Evolutionary conservation across 2,329 filamentous ascomycete species (phyloP).

Genomic region (Cryphonectria nitschkei): DNA sequence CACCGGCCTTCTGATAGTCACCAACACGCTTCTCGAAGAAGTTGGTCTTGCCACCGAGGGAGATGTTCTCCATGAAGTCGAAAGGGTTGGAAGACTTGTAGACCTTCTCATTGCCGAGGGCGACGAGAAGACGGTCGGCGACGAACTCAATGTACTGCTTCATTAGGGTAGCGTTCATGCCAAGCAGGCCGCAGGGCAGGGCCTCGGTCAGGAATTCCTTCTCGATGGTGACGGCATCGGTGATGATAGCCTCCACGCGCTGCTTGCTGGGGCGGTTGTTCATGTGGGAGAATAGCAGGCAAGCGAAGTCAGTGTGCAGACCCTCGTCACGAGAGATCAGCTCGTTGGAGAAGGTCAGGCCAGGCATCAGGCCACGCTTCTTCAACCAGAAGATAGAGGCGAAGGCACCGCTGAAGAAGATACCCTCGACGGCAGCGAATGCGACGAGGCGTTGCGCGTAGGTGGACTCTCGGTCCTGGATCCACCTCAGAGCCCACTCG

Average conservation of each 20-base stretch:
- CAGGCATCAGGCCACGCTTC: slow-evolving; percentile 99
- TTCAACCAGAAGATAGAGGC: slow-evolving; percentile 99
- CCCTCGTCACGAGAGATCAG: slow-evolving; percentile 99
- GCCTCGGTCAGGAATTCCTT: slow-evolving; percentile 98
- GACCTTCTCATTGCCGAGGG: slow-evolving; percentile 91
- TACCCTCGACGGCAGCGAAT: slow-evolving; percentile 97
- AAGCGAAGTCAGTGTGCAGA: slow-evolving; percentile 98
- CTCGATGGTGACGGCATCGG: slow-evolving; percentile 91
- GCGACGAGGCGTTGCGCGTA: slow-evolving; percentile 95
- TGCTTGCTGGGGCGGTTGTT: slow-evolving; percentile 87
- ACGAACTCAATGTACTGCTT: slow-evolving; percentile 99
- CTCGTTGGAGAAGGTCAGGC: slow-evolving; percentile 99
- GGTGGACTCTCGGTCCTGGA: slow-evolving; percentile 87
- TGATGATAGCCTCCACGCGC: slow-evolving; percentile 84
- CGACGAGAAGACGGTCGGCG: slow-evolving; percentile 88
- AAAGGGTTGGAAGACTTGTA: slow-evolving; percentile 96
- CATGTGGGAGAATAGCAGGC: slow-evolving; percentile 95
- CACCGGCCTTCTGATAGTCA: slow-evolving; percentile 99
- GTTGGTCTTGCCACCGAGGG: slow-evolving; percentile 98
- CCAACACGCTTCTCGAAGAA: slow-evolving; percentile 99
- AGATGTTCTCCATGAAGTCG: slow-evolving; percentile 99
- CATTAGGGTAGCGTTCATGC: slow-evolving; percentile 98
- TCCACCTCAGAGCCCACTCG: slow-evolving; percentile 96
- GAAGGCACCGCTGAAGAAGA: slow-evolving; percentile 99
- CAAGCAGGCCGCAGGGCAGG: slow-evolving; percentile 87